Conservation (phyloP, 176 grass and related monocot genomes). For the bread wheat (Triticum aestivum) region IWGSC_CS_RefSeq_v2.1 NC_057802.1:463047742-463048241, state of each 20-base stretch:
- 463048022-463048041: slow-evolving; percentile 58
- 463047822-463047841: slow-evolving; percentile 96
- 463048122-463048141: too few species aligned
- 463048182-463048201: slow-evolving; percentile 13
- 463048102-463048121: too few species aligned
- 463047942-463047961: slow-evolving; percentile 15
- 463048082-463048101: too few species aligned
- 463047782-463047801: slow-evolving; percentile 60
- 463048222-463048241: background rate
- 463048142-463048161: background rate
- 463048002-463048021: slow-evolving; percentile 46
- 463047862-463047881: slow-evolving; percentile 90
- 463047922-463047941: slow-evolving; percentile 45
- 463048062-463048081: too few species aligned
- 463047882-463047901: slow-evolving; percentile 98
- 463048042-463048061: slow-evolving; percentile 27
- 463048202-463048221: slow-evolving; percentile 12
- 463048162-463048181: slow-evolving; percentile 1
- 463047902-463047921: slow-evolving; percentile 77
- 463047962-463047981: slow-evolving; percentile 28
- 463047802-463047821: slow-evolving; percentile 93
- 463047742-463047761: slow-evolving; percentile 66
- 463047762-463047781: slow-evolving; percentile 50
- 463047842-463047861: slow-evolving; percentile 92
- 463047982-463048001: slow-evolving; percentile 34